Conservation (phyloP, 164 flowering plant genomes). For the Hamamelis virginiana region DNA sequence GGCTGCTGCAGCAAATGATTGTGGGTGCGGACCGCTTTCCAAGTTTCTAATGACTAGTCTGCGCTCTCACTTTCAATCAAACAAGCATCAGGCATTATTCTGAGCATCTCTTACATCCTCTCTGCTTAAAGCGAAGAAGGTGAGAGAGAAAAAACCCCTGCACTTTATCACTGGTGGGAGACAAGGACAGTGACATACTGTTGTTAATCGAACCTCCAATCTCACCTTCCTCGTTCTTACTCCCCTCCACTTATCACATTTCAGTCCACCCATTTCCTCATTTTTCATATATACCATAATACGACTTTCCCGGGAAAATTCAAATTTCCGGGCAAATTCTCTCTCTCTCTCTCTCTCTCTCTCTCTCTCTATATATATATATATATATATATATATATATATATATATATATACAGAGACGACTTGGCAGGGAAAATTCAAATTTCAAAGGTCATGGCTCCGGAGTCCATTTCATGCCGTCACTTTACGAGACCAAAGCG, state of each 20-base stretch:
- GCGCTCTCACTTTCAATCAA: too few species aligned
- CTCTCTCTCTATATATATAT: neutral
- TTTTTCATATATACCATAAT: neutral
- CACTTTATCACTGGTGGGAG: neutral
- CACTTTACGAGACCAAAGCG: conserved; percentile 10
- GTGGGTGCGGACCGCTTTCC: too few species aligned
- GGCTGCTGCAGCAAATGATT: too few species aligned
- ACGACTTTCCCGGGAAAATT: neutral
- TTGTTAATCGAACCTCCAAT: neutral
- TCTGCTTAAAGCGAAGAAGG: neutral
- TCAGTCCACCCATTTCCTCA: too few species aligned
- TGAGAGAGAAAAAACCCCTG: too few species aligned
- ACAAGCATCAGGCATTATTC: too few species aligned
- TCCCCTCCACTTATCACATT: too few species aligned
- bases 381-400: neutral
- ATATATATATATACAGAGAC: neutral
- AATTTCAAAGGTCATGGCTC: too few species aligned
- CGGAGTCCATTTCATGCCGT: conserved; percentile 1
- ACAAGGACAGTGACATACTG: conserved; percentile 1
- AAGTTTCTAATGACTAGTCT: too few species aligned
- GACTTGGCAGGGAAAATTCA: neutral
- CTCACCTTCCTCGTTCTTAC: conserved; percentile 1
- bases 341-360: neutral
- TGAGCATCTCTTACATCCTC: too few species aligned
- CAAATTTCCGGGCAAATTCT: too few species aligned